Base-by-base conservation (phyloP, 495 filamentous ascomycete species). In the Xylaria scruposa region DNA sequence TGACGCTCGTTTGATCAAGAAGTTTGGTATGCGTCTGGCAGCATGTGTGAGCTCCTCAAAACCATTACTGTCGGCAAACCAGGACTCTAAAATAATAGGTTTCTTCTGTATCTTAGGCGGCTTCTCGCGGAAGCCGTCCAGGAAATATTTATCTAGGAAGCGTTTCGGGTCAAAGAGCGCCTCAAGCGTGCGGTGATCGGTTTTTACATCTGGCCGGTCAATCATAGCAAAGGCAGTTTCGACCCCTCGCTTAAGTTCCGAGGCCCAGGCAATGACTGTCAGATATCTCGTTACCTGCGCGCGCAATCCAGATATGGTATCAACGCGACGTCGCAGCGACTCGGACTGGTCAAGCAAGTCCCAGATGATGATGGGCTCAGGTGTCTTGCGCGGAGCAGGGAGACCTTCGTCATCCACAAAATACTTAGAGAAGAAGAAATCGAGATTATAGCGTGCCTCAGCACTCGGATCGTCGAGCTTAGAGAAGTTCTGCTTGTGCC, bases 61-160 rank as follows among this genome's bases (percentile, higher is more conserved):
- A 5, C 12, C 10, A 44, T 47, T 26, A 10, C 8, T 10, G 62
- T 31, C 1, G 15, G 29, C 19, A 31, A 67, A 3, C 26, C 46
- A 38, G 31, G 17, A 21, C 63, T 4, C 6, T 8, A 70, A n/a
- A 21, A 46, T 7, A 13, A 75, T 40, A 10, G 71, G 67, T 1
- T 62, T 26, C 21, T 56, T 68, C 17, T 64, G 72, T 60, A 71
- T 75, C 3, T 19, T 26, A 31, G 49, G 44, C 40, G 54, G 74
- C 2, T 26, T 24, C 5, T 67, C 74, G 5, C 67, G 53, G 19
- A 67, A 53, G 47, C 71, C 40, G 46, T 77, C 73, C 0, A 77
- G 73, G 33, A 77, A 77, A 46, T 75, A 75, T 61, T 77, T 77
- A 17, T 67, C 71, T 21, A 77, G n/a, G 65, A 77, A 75, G 65